phyloP scores from a whole-genome alignment of 345 rosid species.

The Gossypium anomalum region DNA sequence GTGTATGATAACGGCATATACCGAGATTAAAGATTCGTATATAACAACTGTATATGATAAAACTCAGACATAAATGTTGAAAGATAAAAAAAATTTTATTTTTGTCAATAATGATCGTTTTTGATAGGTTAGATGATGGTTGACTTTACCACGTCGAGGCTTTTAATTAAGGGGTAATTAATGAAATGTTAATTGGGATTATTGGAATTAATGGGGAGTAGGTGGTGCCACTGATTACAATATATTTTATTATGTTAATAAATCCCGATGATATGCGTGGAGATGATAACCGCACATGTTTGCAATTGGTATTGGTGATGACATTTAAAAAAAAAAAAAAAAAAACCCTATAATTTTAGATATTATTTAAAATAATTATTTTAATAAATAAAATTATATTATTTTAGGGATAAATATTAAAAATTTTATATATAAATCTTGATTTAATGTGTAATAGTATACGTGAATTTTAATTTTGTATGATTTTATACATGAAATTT shows the following conservation, averaged over 20 bases:
- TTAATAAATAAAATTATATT: too few relatives aligned
- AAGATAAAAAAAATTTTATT: accelerated
- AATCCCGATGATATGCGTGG: background rate
- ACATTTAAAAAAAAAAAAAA: too few relatives aligned
- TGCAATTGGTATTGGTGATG: background rate
- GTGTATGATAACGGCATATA: background rate
- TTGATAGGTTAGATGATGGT: background rate
- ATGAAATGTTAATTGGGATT: background rate
- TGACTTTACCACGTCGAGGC: background rate
- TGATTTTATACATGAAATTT: too few relatives aligned
- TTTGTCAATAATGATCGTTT: too few relatives aligned
- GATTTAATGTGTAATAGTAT: too few relatives aligned
- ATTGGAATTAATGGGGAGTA: background rate
- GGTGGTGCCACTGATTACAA: background rate
- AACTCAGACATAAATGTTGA: background rate
- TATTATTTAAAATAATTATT: too few relatives aligned
- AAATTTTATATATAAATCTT: too few relatives aligned
- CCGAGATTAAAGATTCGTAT: too few relatives aligned
- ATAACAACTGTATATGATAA: too few relatives aligned
- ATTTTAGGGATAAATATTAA: too few relatives aligned
- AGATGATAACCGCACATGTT: background rate
- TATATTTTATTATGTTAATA: background rate
- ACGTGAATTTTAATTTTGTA: too few relatives aligned
- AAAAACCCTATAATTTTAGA: too few relatives aligned
- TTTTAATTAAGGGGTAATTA: background rate